Conservation (phyloP, 108 stramenopile species). For the Cyclostephanos invisitatus region DNA sequence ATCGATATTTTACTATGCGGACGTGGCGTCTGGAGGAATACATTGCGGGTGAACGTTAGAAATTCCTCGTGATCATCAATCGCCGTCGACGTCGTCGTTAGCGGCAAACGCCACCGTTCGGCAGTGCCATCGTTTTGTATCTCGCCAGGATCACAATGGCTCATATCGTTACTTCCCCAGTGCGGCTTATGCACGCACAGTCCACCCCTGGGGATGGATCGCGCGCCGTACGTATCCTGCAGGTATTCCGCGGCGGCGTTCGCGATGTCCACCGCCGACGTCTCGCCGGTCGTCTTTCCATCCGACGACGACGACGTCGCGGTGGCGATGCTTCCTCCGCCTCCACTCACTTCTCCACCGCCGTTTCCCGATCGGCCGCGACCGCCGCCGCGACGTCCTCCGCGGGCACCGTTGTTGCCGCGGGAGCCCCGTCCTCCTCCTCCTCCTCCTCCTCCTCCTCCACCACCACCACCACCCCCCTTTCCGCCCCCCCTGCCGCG, state of each 20-base stretch:
- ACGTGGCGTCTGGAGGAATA: constrained; percentile 47
- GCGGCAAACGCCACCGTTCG: neutral
- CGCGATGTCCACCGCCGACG: constrained; percentile 30
- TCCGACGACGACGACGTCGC: constrained; percentile 6
- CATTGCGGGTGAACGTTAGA: constrained; percentile 34
- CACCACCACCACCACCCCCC: constrained; percentile 11
- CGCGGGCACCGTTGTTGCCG: neutral
- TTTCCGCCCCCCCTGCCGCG: neutral
- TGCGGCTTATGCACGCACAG: constrained; percentile 37
- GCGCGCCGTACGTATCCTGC: constrained; percentile 27
- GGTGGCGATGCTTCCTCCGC: neutral
- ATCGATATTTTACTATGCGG: constrained; percentile 30
- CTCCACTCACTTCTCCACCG: no score
- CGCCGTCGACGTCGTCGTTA: neutral
- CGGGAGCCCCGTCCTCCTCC: constrained; percentile 3
- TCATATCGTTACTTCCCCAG: neutral
- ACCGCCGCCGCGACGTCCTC: constrained; percentile 12
- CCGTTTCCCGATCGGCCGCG: neutral
- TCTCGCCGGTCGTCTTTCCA: constrained; percentile 17
- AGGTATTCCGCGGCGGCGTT: constrained; percentile 38
- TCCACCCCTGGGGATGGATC: constrained; percentile 39
- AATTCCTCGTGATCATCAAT: constrained; percentile 35
- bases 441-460: no score
- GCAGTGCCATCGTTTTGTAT: neutral
- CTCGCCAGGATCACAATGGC: neutral